Conservation (phyloP, 208 protist genomes). For the Acanthamoeba lugdunensis region DNA sequence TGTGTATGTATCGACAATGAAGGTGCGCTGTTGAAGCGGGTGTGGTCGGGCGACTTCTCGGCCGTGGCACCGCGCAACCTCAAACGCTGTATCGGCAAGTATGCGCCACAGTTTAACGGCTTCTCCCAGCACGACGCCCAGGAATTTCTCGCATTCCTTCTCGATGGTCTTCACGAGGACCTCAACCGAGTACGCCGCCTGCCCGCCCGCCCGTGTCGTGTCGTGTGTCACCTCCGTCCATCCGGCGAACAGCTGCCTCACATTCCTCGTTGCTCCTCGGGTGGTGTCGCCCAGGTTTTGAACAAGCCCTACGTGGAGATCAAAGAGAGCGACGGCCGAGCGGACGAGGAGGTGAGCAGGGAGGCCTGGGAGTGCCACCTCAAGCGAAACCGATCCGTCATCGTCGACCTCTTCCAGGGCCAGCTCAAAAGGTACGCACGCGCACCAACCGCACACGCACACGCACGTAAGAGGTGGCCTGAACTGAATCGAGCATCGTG, state of each 20-base stretch:
- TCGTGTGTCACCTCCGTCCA: not conserved
- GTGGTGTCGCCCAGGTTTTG: conserved; percentile 71
- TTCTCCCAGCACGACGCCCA: conserved; percentile 84
- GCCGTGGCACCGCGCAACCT: conserved; percentile 89
- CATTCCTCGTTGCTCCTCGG: not conserved
- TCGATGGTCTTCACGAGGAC: conserved; percentile 84
- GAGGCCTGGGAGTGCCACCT: conserved; percentile 92
- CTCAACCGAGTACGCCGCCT: conserved; percentile 78
- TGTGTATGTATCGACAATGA: not conserved
- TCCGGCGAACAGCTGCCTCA: not conserved
- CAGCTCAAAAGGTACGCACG: conserved; percentile 83
- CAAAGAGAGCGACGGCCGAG: conserved; percentile 87
- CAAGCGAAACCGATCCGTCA: conserved; percentile 92
- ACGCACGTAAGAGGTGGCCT: not conserved
- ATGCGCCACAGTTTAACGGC: conserved; percentile 80
- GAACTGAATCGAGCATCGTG: no score
- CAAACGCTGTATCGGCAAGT: conserved; percentile 87
- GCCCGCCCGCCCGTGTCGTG: not conserved
- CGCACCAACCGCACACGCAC: not conserved
- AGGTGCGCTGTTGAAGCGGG: conserved; percentile 88
- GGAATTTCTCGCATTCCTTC: conserved; percentile 87
- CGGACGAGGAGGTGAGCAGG: conserved; percentile 86
- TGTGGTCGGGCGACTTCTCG: conserved; percentile 84
- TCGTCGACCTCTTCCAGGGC: conserved; percentile 89
- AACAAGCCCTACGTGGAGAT: conserved; percentile 90